Conservation (phyloP, 1,139 yeast species). For the Pichia kudriavzevii region DNA sequence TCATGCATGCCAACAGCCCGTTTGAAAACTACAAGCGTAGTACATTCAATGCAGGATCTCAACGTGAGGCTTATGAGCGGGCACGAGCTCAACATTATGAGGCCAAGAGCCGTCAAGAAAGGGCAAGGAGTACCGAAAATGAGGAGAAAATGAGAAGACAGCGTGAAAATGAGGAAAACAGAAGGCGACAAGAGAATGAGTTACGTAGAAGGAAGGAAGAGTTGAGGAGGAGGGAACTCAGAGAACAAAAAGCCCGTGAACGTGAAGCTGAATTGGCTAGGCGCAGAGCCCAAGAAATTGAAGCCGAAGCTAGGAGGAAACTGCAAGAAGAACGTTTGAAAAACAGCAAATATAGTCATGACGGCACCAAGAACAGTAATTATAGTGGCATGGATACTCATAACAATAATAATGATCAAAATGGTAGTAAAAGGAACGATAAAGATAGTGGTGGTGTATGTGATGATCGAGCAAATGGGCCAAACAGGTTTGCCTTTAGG, state of each 20-base stretch:
- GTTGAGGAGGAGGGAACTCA: constrained; percentile 1
- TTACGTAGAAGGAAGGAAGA: constrained; percentile 5
- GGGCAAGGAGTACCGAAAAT: not conserved
- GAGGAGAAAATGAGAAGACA: constrained; percentile 2
- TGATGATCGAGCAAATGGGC: not conserved
- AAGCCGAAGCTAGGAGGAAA: constrained; percentile 3
- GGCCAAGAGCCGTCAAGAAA: constrained; percentile 1
- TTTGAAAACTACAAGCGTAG: not conserved
- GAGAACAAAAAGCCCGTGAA: constrained; percentile 4
- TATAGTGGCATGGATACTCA: no score
- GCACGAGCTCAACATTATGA: constrained; percentile 6
- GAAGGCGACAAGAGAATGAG: constrained; percentile 4
- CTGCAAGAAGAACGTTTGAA: constrained; percentile 2
- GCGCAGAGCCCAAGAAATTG: constrained; percentile 8
- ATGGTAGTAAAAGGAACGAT: no score
- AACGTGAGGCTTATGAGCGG: constrained; percentile 4
- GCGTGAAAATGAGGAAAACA: constrained; percentile 3
- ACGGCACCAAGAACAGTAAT: not conserved
- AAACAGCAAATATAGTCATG: not conserved
- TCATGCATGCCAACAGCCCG: no score
- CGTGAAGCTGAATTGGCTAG: constrained; percentile 9
- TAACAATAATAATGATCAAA: no score
- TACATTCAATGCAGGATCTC: constrained; percentile 1
- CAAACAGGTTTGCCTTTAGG: no score
- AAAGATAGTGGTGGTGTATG: no score